A percentile compares a stretch with the other conserved stretches of the same genome.
phyloP scores from a whole-genome alignment of 2,329 filamentous ascomycete species.

The Colletotrichum orbiculare region DNA sequence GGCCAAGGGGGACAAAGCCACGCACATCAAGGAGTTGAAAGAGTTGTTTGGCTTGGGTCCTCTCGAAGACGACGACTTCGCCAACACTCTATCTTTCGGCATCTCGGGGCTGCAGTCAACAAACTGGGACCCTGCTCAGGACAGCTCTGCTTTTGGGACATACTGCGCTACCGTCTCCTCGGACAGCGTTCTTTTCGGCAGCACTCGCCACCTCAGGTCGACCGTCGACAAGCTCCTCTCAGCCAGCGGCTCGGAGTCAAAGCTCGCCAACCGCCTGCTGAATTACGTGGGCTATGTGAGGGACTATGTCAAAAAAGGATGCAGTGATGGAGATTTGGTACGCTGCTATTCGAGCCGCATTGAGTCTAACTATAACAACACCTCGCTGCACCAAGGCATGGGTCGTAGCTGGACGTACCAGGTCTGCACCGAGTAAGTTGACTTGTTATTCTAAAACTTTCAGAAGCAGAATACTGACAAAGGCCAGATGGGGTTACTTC shows the following conservation, averaged over 20 bases:
- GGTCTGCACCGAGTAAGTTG: conserved; percentile 63
- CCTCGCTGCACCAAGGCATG: conserved; percentile 38
- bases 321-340: conserved; percentile 40
- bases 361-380: conserved; percentile 36
- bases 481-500: conserved; percentile 78
- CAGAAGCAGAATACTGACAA: conserved; percentile 30
- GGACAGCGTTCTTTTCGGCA: conserved; percentile 53
- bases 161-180: conserved; percentile 63
- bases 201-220: conserved; percentile 48
- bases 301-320: conserved; percentile 38
- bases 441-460: not conserved
- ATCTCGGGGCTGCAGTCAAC: conserved; percentile 58
- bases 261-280: conserved; percentile 56
- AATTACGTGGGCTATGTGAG: conserved; percentile 64
- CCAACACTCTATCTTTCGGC: conserved; percentile 51
- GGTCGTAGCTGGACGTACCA: conserved; percentile 63
- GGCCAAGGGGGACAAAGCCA: conserved; percentile 43
- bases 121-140: conserved; percentile 65
- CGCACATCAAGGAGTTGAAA: conserved; percentile 45
- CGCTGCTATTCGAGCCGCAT: conserved; percentile 47
- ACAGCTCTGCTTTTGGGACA: conserved; percentile 52
- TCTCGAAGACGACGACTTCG: conserved; percentile 61
- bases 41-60: conserved; percentile 58
- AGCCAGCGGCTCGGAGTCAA: conserved; percentile 48
- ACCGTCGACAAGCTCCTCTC: conserved; percentile 53